Percentiles rank a stretch among this genome's conserved stretches.
phyloP scores from a whole-genome alignment of 305 asterid genomes.

The Fraxinus latifolia region DNA sequence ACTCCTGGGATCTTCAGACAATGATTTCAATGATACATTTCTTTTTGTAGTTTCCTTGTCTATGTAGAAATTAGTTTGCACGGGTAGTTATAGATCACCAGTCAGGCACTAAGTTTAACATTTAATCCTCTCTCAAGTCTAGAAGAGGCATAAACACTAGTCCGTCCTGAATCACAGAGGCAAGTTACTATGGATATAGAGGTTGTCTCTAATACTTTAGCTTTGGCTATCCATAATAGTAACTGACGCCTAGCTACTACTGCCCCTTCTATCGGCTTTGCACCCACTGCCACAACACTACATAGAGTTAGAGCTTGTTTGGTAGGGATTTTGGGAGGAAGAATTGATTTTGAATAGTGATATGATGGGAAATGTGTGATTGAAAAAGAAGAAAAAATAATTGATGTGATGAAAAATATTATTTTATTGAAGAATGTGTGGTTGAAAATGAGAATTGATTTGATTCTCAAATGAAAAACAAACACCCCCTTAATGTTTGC shows the following conservation, averaged over 20 bases:
- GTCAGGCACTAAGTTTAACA: background rate
- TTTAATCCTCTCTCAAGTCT: background rate
- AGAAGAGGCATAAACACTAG: background rate
- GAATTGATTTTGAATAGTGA: too few relatives aligned
- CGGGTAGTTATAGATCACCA: background rate
- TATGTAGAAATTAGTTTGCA: background rate
- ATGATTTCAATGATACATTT: background rate
- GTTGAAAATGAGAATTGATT: too few relatives aligned
- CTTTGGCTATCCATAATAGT: too few relatives aligned
- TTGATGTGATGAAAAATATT: too few relatives aligned
- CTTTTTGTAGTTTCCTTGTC: background rate
- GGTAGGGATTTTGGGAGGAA: too few relatives aligned
- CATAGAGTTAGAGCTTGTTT: background rate
- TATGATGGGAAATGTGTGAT: too few relatives aligned
- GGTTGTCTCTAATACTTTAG: too few relatives aligned
- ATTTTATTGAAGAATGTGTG: too few relatives aligned
- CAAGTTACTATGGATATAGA: background rate
- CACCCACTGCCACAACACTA: background rate
- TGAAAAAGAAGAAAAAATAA: too few relatives aligned
- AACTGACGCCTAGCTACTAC: background rate
- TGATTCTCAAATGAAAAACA: too few relatives aligned
- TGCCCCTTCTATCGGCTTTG: background rate
- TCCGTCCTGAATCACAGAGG: background rate
- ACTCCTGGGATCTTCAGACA: background rate
- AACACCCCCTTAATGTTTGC: background rate